Evolutionary conservation across 1,284 basidiomycete genomes (phyloP).

Genomic region (Porodaedalea pini): DNA sequence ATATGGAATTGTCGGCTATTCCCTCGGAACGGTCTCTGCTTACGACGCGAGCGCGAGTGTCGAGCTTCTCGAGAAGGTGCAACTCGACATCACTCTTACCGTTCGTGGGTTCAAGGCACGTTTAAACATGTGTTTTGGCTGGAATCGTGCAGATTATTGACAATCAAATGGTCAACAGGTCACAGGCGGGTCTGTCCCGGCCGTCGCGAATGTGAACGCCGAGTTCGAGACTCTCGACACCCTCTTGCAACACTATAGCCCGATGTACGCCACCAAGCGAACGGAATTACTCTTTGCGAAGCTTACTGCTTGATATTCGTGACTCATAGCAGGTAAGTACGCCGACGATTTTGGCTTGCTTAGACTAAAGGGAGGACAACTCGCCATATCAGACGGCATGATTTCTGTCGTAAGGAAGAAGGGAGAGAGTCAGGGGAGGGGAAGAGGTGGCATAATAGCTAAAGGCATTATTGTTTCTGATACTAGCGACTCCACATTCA

Average conservation of each 20-base stretch:
- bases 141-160: not conserved
- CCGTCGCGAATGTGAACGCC: constrained; percentile 21
- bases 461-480: too few species aligned
- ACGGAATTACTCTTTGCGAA: constrained; percentile 46
- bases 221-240: constrained; percentile 56
- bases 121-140: not conserved
- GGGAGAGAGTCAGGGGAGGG: too few species aligned
- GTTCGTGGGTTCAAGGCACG: constrained; percentile 50
- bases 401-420: too few species aligned
- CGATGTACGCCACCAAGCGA: constrained; percentile 43
- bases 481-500: too few species aligned
- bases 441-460: too few species aligned
- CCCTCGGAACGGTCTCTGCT: constrained; percentile 35
- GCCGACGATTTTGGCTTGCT: too few species aligned
- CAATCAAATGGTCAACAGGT: too few species aligned
- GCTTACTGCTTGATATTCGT: constrained; percentile 28
- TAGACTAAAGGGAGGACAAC: too few species aligned
- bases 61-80: constrained; percentile 51
- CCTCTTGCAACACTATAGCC: constrained; percentile 50
- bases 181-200: constrained; percentile 11
- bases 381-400: too few species aligned
- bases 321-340: not conserved
- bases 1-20: constrained; percentile 51
- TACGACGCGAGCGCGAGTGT: constrained; percentile 52
- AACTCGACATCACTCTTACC: constrained; percentile 46